Evolutionary conservation across 139 green algal species (phyloP), one percentile per base, ranked within the genome.

Genomic region (Pseudopediastrum boryanum): DNA sequence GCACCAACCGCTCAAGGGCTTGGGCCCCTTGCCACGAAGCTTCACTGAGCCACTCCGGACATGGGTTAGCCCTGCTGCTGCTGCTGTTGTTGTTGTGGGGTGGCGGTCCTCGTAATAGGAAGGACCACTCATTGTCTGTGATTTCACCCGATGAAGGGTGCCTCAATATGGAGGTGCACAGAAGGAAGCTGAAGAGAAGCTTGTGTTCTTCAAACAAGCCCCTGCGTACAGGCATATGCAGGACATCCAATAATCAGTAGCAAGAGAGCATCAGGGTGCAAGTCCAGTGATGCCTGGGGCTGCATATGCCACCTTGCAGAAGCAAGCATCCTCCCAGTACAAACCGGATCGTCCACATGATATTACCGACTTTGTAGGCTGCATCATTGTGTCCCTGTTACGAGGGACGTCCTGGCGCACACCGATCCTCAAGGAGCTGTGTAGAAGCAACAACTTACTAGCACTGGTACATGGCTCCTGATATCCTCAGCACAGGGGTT

Each of bases 81-180:
- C 7, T 41, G 25, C 58, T 8, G 58, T 59, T 21, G 25, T 29
- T 62, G 69, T 74, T 25, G 71, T 54, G 41, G 71, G 38, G 16
- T 7, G 54, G 54, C 0, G 58, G 39, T 29, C 92, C 92, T 10
- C 90, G 79, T 33, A 96, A 81, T 8, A 97, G 69, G 85, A 94
- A 95, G 79, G 84, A 91, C 93, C 93, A 97, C 74, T 96, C 92
- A 2, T 65, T 59, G 3, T 81, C 51, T 16, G 43, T 61, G 43
- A 96, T 92, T 68, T 89, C 79, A 5, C 86, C 86, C 2, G 56
- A 67, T 5, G 54, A 85, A 1, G 80, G 79, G 75, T 91, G 84
- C 0, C 86, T 79, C 63, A 91, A 73, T 36, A 94, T 88, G 25
- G 82, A 84, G n/a, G 87, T 88, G 59, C 76, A 86, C n/a, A 91